Conservation (phyloP, 371 early-diverging fungal genomes). For the Mortierella sp. region DNA sequence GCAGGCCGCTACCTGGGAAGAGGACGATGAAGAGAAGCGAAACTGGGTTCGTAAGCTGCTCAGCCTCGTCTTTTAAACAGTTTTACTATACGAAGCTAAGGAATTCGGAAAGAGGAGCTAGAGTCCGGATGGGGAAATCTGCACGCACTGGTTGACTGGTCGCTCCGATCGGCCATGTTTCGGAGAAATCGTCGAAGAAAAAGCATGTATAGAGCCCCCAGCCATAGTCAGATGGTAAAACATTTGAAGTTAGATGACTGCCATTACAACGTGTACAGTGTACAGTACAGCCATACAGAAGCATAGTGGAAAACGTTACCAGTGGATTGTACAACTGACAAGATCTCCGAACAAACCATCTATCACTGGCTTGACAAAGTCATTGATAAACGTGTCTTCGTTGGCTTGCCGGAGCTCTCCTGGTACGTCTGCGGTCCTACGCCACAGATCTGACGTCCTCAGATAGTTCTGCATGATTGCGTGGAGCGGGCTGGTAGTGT, state of each 20-base stretch:
- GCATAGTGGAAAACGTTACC: slow-evolving; percentile 8
- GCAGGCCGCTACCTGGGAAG: too few species aligned
- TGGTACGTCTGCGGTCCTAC: slow-evolving; percentile 12
- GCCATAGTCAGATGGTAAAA: not conserved
- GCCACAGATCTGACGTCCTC: slow-evolving; percentile 12
- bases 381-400: slow-evolving; percentile 21
- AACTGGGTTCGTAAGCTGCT: too few species aligned
- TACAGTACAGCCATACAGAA: slow-evolving; percentile 1
- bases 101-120: slow-evolving; percentile 6
- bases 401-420: slow-evolving; percentile 11
- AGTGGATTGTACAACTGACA: slow-evolving; percentile 19
- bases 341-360: slow-evolving; percentile 32
- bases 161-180: too few species aligned
- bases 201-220: not conserved
- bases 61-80: too few species aligned
- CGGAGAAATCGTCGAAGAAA: slow-evolving; percentile 1
- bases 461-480: slow-evolving; percentile 11
- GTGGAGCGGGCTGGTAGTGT: slow-evolving; percentile 6
- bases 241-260: too few species aligned
- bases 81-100: too few species aligned
- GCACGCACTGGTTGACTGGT: too few species aligned
- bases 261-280: too few species aligned
- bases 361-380: slow-evolving; percentile 29
- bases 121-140: too few species aligned
- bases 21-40: too few species aligned